A percentile compares a stretch with the other conserved stretches of the same genome.
These are phyloP conservation scores for Vachellia pachyceras DNA, from an alignment of 306 rosid species.

Conservation along the genomic window DNA sequence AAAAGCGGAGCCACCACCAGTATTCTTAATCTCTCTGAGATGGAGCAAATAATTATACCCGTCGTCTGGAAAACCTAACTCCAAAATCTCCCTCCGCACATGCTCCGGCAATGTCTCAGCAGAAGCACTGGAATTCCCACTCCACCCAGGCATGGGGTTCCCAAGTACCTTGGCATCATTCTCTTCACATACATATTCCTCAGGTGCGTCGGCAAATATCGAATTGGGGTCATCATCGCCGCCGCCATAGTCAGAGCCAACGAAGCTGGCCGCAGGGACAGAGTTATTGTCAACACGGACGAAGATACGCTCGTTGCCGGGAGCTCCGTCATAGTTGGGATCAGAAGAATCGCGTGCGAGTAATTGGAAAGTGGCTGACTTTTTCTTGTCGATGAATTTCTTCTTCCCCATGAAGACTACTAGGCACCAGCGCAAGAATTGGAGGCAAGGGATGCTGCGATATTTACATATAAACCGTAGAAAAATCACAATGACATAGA, in stretches of 20 bases:
- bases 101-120: constrained; percentile 54
- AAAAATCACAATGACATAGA: not conserved
- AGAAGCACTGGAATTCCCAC: not conserved
- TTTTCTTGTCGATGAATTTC: constrained; percentile 86
- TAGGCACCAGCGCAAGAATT: not conserved
- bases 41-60: constrained; percentile 87
- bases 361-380: constrained; percentile 70
- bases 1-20: constrained; percentile 81
- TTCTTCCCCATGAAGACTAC: constrained; percentile 39
- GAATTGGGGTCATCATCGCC: constrained; percentile 42
- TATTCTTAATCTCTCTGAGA: constrained; percentile 74
- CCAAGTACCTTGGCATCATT: constrained; percentile 28
- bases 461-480: constrained; percentile 1
- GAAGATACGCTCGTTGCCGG: constrained; percentile 76
- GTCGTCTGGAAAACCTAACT: constrained; percentile 88
- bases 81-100: constrained; percentile 75
- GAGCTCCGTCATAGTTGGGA: constrained; percentile 57
- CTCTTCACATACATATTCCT: constrained; percentile 45
- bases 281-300: constrained; percentile 75
- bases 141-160: constrained; percentile 2
- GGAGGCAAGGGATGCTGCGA: not conserved
- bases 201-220: constrained; percentile 66
- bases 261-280: constrained; percentile 37
- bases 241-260: constrained; percentile 34
- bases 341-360: constrained; percentile 83